Percentiles rank a stretch among this genome's conserved stretches.
phyloP scores from a whole-genome alignment of 495 filamentous ascomycete genomes.

The Aspergillus egyptiacus region DNA sequence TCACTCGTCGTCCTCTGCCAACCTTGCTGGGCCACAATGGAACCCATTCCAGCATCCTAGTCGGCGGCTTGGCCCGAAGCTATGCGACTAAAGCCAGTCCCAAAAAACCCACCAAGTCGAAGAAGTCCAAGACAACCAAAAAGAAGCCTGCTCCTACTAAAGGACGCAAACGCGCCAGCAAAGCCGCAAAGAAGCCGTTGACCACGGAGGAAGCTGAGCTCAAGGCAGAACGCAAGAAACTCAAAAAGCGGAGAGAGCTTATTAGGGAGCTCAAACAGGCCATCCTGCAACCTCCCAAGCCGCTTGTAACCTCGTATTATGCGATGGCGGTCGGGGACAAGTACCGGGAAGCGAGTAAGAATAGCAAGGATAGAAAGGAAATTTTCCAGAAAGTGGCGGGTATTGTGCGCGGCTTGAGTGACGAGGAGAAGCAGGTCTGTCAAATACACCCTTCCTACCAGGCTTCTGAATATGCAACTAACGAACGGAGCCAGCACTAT shows the following conservation, averaged over 20 bases:
- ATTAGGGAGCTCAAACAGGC: conserved; percentile 29
- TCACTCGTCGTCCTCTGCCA: conserved; percentile 8
- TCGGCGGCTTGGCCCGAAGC: conserved; percentile 12
- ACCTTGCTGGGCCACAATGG: conserved; percentile 8
- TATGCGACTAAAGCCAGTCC: conserved; percentile 29
- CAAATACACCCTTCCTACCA: background rate
- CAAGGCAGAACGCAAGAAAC: conserved; percentile 15
- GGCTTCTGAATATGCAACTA: conserved; percentile 3
- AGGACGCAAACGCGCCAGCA: background rate
- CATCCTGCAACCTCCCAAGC: conserved; percentile 31
- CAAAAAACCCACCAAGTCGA: conserved; percentile 19
- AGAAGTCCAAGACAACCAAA: conserved; percentile 18
- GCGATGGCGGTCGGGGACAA: conserved; percentile 23
- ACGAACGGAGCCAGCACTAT: conserved; percentile 34
- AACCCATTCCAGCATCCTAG: conserved; percentile 2
- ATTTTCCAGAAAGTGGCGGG: conserved; percentile 16
- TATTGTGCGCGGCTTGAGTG: conserved; percentile 21
- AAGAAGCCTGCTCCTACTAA: background rate
- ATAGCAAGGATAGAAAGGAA: background rate
- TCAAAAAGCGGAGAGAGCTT: conserved; percentile 11
- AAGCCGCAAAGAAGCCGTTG: conserved; percentile 19
- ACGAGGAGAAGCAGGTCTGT: conserved; percentile 35
- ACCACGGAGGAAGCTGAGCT: background rate
- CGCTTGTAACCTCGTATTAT: conserved; percentile 12
- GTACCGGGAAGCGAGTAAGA: conserved; percentile 9